phyloP scores from a whole-genome alignment of 2,329 filamentous ascomycete species.

The Neofusicoccum sp. region DNA sequence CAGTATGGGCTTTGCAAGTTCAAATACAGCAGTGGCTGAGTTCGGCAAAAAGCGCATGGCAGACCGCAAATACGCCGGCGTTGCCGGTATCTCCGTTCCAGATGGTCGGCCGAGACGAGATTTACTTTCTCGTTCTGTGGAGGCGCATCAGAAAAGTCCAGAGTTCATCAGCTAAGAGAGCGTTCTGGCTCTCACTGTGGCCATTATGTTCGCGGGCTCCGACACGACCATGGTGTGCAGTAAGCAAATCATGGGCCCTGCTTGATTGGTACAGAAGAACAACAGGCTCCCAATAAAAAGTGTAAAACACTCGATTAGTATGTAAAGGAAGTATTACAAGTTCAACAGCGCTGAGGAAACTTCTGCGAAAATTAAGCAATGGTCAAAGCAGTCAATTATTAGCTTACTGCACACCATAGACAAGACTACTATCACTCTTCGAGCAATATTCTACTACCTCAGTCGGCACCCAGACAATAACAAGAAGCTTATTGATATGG shows the following conservation, averaged over 20 bases:
- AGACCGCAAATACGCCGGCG: neutral
- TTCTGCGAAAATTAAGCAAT: too few relatives aligned
- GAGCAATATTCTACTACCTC: conserved; percentile 43
- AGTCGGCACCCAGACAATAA: conserved; percentile 30
- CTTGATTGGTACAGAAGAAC: too few relatives aligned
- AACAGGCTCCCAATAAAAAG: too few relatives aligned
- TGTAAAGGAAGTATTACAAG: too few relatives aligned
- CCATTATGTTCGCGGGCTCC: conserved; percentile 6
- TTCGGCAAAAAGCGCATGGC: conserved; percentile 31
- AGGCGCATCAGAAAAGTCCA: neutral
- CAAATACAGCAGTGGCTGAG: conserved; percentile 36
- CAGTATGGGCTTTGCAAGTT: conserved; percentile 35
- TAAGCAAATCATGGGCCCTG: too few relatives aligned
- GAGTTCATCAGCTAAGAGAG: neutral
- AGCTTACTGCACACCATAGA: too few relatives aligned
- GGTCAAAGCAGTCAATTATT: too few relatives aligned
- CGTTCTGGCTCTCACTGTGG: neutral
- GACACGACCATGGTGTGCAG: conserved; percentile 21
- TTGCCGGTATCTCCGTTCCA: too few relatives aligned
- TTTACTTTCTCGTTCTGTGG: conserved; percentile 9
- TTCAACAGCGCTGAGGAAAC: too few relatives aligned
- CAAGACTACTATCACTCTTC: conserved; percentile 28
- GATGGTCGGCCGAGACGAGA: neutral
- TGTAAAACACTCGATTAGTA: too few relatives aligned
- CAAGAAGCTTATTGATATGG: conserved; percentile 28